These are phyloP conservation scores for Mucor saturninus DNA, from an alignment of 371 early-diverging fungal species.

Conservation along the genomic window DNA sequence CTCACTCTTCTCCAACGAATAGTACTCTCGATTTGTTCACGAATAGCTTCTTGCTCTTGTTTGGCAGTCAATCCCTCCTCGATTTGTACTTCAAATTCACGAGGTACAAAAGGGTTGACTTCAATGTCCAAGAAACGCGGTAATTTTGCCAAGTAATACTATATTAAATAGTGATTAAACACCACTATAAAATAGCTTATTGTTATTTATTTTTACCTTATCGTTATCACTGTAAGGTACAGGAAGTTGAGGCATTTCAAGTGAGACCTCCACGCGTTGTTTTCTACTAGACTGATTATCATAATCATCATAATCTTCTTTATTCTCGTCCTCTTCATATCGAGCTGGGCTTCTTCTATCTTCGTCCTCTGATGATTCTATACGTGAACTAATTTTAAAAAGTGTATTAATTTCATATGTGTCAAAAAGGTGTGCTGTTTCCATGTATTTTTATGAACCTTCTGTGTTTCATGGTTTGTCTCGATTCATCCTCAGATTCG, in stretches of 20 bases:
- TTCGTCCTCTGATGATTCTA: slow-evolving; percentile 25
- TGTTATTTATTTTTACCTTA: slow-evolving; percentile 31
- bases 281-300: slow-evolving; percentile 33
- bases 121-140: slow-evolving; percentile 79
- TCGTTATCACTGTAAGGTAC: slow-evolving; percentile 40
- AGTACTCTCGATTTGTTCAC: slow-evolving; percentile 73
- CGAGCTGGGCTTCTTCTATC: slow-evolving; percentile 13
- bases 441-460: slow-evolving; percentile 55
- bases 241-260: slow-evolving; percentile 46
- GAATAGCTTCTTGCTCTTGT: slow-evolving; percentile 47
- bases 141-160: slow-evolving; percentile 73
- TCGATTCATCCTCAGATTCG: slow-evolving; percentile 56
- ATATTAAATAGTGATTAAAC: background rate
- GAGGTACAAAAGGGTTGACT: slow-evolving; percentile 69
- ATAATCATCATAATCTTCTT: slow-evolving; percentile 30
- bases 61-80: slow-evolving; percentile 48
- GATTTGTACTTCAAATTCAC: slow-evolving; percentile 56
- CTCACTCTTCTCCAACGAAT: slow-evolving; percentile 77
- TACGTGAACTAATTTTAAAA: background rate
- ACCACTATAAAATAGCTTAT: too few species aligned
- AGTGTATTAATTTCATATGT: background rate
- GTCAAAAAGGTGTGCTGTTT: too few species aligned
- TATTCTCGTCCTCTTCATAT: slow-evolving; percentile 20
- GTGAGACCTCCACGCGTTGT: slow-evolving; percentile 40
- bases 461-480: slow-evolving; percentile 32